phyloP scores from a whole-genome alignment of 345 rosid genomes.

The Boechera retrofracta region DNA sequence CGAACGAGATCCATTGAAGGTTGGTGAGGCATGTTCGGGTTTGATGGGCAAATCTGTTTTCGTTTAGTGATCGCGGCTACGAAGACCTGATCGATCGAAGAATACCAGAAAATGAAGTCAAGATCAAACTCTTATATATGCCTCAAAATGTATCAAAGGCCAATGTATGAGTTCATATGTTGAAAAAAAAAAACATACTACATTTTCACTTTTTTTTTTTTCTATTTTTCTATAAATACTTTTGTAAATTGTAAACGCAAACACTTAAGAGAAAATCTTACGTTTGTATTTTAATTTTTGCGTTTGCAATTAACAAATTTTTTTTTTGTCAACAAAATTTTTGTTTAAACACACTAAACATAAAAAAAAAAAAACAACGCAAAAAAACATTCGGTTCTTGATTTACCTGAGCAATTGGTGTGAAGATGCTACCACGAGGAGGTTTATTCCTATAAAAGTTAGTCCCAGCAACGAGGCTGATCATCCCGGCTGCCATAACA shows the following conservation, averaged over 20 bases:
- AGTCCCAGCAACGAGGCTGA: slow-evolving; percentile 68
- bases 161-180: neutral
- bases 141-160: neutral
- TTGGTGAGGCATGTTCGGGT: slow-evolving; percentile 56
- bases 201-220: too few species aligned
- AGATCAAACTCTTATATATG: slow-evolving; percentile 19
- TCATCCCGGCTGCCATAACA: slow-evolving; percentile 78
- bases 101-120: slow-evolving; percentile 12
- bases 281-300: neutral
- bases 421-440: slow-evolving; percentile 79
- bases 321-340: too few species aligned
- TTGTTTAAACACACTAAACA: too few species aligned
- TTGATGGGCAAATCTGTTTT: slow-evolving; percentile 73
- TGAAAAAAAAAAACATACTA: too few species aligned
- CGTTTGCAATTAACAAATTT: neutral
- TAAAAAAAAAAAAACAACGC: too few species aligned
- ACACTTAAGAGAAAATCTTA: too few species aligned
- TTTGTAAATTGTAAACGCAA: neutral
- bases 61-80: slow-evolving; percentile 83
- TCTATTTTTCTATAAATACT: too few species aligned
- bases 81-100: slow-evolving; percentile 57
- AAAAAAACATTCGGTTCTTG: neutral
- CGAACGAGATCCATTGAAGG: slow-evolving; percentile 46
- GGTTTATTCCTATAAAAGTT: slow-evolving; percentile 65
- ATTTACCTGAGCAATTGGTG: slow-evolving; percentile 84